A percentile compares a stretch with the other conserved stretches of the same genome.
These are phyloP conservation scores for Elongisporangium senticosum DNA, from an alignment of 352 stramenopile genomes.

Conservation along the genomic window DNA sequence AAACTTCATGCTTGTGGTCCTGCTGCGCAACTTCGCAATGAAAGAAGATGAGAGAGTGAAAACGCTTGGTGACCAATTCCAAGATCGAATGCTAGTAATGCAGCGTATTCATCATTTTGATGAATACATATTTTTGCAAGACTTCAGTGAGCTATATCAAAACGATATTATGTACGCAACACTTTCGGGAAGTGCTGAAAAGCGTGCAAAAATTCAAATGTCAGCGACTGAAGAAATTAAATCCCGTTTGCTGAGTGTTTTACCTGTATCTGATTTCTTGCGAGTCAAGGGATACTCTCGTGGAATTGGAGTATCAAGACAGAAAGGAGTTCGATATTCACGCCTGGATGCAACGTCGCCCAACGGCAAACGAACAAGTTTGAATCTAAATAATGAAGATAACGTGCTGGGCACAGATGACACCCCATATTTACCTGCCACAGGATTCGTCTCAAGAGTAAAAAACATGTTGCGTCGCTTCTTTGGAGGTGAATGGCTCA, in stretches of 20 bases:
- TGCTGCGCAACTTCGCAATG: slow-evolving; percentile 81
- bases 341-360: slow-evolving; percentile 14
- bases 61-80: slow-evolving; percentile 64
- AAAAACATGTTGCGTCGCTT: slow-evolving; percentile 31
- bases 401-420: neutral
- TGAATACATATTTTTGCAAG: slow-evolving; percentile 67
- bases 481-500: slow-evolving; percentile 67
- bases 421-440: neutral
- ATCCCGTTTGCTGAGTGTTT: slow-evolving; percentile 44
- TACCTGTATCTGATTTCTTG: slow-evolving; percentile 62
- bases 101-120: slow-evolving; percentile 76
- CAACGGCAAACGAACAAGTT: neutral
- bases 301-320: neutral
- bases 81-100: slow-evolving; percentile 76
- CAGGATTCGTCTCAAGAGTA: neutral
- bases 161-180: slow-evolving; percentile 78
- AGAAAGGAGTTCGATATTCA: slow-evolving; percentile 3
- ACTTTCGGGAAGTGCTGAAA: slow-evolving; percentile 50
- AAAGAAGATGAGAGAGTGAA: slow-evolving; percentile 78
- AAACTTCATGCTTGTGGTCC: slow-evolving; percentile 84
- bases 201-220: slow-evolving; percentile 46
- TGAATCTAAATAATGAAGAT: neutral
- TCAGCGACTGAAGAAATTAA: slow-evolving; percentile 60
- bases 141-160: slow-evolving; percentile 71
- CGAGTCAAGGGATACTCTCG: slow-evolving; percentile 57